Conservation (phyloP, 768 basidiomycete species). For the Trametes elegans region DNA sequence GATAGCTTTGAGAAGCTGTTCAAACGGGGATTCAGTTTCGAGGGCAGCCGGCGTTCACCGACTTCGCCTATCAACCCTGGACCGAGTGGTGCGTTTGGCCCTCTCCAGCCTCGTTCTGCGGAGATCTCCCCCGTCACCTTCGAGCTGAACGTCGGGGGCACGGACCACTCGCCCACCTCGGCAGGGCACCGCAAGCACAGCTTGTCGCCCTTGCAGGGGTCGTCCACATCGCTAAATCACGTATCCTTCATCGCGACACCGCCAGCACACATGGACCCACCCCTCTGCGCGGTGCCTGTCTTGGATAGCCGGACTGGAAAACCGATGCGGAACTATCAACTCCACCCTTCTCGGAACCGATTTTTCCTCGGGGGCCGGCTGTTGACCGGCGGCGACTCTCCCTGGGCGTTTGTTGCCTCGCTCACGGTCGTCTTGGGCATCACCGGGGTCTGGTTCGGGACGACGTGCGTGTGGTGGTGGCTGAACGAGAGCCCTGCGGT, state of each 20-base stretch:
- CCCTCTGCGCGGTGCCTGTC: conserved; percentile 35
- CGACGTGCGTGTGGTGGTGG: conserved; percentile 92
- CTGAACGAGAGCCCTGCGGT: conserved; percentile 67
- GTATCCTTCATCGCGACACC: conserved; percentile 27
- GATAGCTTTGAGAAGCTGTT: conserved; percentile 61
- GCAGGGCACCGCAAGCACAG: conserved; percentile 22
- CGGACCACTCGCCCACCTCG: conserved; percentile 21
- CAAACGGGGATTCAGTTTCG: conserved; percentile 46
- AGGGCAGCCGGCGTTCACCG: conserved; percentile 27
- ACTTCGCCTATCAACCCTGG: conserved; percentile 20
- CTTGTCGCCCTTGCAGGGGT: conserved; percentile 20
- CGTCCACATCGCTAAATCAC: conserved; percentile 21
- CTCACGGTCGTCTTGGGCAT: conserved; percentile 63
- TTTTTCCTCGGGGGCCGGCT: conserved; percentile 74
- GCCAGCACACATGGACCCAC: conserved; percentile 32
- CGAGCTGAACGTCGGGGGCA: conserved; percentile 24
- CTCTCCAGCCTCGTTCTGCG: conserved; percentile 20
- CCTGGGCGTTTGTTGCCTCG: conserved; percentile 73
- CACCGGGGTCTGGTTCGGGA: conserved; percentile 82
- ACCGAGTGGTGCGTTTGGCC: conserved; percentile 13
- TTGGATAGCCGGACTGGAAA: conserved; percentile 36
- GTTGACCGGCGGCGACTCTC: conserved; percentile 83
- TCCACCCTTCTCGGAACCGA: conserved; percentile 69
- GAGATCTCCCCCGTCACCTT: conserved; percentile 25
- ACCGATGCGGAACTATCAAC: conserved; percentile 53